Percentiles rank a stretch among this genome's conserved stretches.
Conservation (phyloP, 1,284 basidiomycete species). For the Papiliotrema terrestris region DNA sequence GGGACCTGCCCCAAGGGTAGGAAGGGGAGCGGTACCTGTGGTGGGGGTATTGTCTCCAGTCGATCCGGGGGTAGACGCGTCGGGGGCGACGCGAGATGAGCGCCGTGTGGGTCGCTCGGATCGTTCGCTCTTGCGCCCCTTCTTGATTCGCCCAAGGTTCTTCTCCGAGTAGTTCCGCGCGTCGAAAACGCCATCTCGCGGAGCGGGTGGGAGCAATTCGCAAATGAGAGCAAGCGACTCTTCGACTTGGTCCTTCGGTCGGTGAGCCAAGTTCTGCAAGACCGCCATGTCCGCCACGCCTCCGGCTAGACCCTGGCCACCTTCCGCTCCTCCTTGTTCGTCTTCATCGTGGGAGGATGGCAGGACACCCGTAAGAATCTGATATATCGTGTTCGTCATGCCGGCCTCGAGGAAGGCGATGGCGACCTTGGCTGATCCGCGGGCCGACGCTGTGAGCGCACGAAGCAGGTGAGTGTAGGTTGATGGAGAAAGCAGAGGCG, state of each 20-base stretch:
- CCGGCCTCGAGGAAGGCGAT: conserved; percentile 81
- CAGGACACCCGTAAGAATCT: conserved; percentile 85
- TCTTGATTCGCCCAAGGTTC: conserved; percentile 55
- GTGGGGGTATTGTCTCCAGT: conserved; percentile 22
- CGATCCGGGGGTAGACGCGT: conserved; percentile 16
- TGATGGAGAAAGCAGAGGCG: conserved; percentile 72
- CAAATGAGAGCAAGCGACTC: conserved; percentile 82
- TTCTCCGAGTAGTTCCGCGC: conserved; percentile 85
- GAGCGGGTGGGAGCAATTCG: conserved; percentile 84
- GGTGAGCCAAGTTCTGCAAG: conserved; percentile 92
- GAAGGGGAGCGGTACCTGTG: conserved; percentile 1
- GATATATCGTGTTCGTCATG: conserved; percentile 84
- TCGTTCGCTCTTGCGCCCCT: conserved; percentile 22
- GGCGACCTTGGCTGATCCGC: conserved; percentile 80
- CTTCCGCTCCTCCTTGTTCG: conserved; percentile 61
- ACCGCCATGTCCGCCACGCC: conserved; percentile 92
- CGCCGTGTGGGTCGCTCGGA: conserved; percentile 18
- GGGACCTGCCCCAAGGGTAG: conserved; percentile 3
- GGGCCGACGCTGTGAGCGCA: conserved; percentile 76
- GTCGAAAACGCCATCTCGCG: conserved; percentile 89
- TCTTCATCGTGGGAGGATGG: conserved; percentile 60
- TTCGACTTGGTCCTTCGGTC: conserved; percentile 94
- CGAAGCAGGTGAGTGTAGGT: conserved; percentile 87
- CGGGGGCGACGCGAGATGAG: conserved; percentile 18
- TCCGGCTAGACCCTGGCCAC: conserved; percentile 68